Evolutionary conservation across 2,329 filamentous ascomycete genomes (phyloP), one percentile per base, ranked within the genome.

Genomic region (Sarocladium kiliense): DNA sequence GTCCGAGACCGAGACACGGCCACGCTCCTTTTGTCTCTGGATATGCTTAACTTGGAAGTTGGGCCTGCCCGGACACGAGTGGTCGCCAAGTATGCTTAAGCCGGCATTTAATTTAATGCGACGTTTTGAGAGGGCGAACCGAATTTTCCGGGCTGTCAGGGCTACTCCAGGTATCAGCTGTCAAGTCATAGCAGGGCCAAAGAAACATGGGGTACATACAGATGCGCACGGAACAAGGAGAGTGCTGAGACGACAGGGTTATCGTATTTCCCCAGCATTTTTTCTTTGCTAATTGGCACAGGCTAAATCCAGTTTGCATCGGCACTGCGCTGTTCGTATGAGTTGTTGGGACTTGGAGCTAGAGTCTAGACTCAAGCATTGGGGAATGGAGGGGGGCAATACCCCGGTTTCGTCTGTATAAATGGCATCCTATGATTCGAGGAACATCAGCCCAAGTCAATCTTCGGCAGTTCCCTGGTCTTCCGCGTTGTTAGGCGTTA

Each of bases 41-140:
- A 16, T 51, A 51, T 51, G 47, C 47, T 51, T 51, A 51, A 21
- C 21, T 47, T 47, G 44, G 44, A 27, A 47, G 27, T 34, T 21
- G n/a, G 47, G 27, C 16, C 18, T 21, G 3, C n/a, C n/a, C 21
- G 30, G 27, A 19, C n/a, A 34, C 47, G 5, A 19, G 11, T 51
- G 27, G 47, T 51, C 27, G 47, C 47, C 47, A 51, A 51, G 47
- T 51, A 51, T 51, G 47, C 47, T 51, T 51, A 51, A 51, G 47
- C 27, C 30, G 18, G 47, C 5, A 36, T 30, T 51, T 51, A 51
- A 51, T 51, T 6, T 51, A 36, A 23, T 16, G 5, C 23, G 14
- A 18, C 10, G 44, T 9, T 47, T 10, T 47, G 44, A 47, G 44
- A 47, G 44, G 44, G 23, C n/a, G 44, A 30, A 47, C 44, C 44